These are phyloP conservation scores for Fraxinus cuspidata DNA, from an alignment of 257 asterid species.

Conservation along the genomic window DNA sequence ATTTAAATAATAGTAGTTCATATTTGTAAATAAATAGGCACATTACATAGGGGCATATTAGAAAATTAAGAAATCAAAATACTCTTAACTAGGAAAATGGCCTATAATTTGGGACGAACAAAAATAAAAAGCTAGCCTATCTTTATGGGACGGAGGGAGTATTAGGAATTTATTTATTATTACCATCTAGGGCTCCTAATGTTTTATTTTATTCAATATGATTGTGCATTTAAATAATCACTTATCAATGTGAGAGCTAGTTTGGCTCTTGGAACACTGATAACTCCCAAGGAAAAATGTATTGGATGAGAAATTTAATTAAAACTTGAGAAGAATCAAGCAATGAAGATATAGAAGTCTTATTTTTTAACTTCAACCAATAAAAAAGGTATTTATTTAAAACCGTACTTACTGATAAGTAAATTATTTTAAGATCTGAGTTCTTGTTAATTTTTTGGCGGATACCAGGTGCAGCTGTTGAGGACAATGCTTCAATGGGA, in stretches of 20 bases:
- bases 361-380: not conserved
- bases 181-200: not conserved
- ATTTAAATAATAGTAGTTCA: no score
- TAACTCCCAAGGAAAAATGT: not conserved
- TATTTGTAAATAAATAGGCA: no score
- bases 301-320: not conserved
- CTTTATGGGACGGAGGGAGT: no score
- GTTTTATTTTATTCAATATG: not conserved
- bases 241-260: not conserved
- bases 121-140: no score
- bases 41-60: no score
- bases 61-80: no score
- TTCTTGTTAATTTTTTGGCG: not conserved
- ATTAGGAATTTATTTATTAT: no score
- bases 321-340: not conserved
- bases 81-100: no score
- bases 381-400: no score
- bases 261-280: not conserved
- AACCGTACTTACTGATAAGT: not conserved
- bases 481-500: constrained; percentile 99
- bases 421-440: not conserved
- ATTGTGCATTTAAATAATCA: not conserved
- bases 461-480: constrained; percentile 63
- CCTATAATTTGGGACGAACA: no score
- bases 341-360: not conserved